Base-by-base conservation (phyloP, 805 yeast genomes). In the Yamadazyma sp. region DNA sequence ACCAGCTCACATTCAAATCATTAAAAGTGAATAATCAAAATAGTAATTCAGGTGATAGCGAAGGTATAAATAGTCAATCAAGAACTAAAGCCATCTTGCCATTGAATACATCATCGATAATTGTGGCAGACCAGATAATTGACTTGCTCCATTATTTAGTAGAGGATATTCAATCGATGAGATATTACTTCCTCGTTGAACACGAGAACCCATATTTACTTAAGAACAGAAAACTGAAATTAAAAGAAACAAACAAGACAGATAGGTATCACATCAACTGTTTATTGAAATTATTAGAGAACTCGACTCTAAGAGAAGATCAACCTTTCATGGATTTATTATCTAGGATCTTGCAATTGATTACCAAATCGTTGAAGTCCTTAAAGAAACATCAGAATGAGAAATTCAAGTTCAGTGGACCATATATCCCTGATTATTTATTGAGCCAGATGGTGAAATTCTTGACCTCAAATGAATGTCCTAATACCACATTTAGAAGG, bases 401-500 rank as follows among this genome's bases (percentile, higher is more conserved):
- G 1, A 39, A 43, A 14, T 27, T 41, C 8, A 54, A 60, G 24
- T 48, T 61, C 27, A 69, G 69, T 21, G 62, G 82, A 2, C 94
- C 95, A 2, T 57, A 60, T 27, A 76, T 89, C 45, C 81, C 86
- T 1, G 78, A 75, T 26, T 58, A 66, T 14, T 81, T 80, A 44
- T 65, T 86, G 49, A 72, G 76, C 31, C 72, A 71, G 42, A 66
- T 87, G 21, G 81, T 85, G 11, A 70, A 78, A 15, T 78, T 86
- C 21, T 66, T 89, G 35, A 76, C 82, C 4, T 76, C 91, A 1
- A 86, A 85, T 50, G 95, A 89, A 37, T 87, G 96, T 52, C 79
- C 89, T 23, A 81, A 86, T 44, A 75, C 82, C 27, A 86, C 94
- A 0, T 87, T 89, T 62, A 87, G 87, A 49, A 85, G 88, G 53